phyloP scores from a whole-genome alignment of 352 stramenopile species.

The Phytophthora hybrid region DNA sequence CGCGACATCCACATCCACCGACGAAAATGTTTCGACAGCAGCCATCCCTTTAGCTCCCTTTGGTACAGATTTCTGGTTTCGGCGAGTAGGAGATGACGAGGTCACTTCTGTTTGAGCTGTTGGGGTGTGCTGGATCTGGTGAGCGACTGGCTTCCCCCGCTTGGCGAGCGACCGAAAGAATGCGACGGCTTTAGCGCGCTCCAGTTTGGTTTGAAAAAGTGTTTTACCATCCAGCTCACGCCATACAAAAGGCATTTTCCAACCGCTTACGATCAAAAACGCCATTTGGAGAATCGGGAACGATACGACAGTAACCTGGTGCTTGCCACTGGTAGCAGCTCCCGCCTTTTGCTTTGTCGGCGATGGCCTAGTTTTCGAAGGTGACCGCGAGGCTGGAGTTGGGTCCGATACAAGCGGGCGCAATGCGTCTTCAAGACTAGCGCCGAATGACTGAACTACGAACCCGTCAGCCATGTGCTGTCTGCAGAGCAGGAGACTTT shows the following conservation, averaged over 20 bases:
- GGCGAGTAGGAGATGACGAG: conserved; percentile 12
- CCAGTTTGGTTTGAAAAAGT: conserved; percentile 52
- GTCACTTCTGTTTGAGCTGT: background rate
- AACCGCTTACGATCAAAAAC: conserved; percentile 54
- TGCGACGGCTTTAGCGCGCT: conserved; percentile 60
- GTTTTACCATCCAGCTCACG: conserved; percentile 45
- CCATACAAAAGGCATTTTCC: conserved; percentile 50
- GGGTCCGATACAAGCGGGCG: conserved; percentile 26
- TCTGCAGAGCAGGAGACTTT: conserved; percentile 49
- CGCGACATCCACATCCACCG: conserved; percentile 65
- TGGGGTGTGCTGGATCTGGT: conserved; percentile 10
- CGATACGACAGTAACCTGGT: background rate
- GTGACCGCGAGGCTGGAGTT: conserved; percentile 11
- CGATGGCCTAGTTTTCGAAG: conserved; percentile 19
- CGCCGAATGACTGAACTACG: conserved; percentile 40
- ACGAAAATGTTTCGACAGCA: conserved; percentile 43
- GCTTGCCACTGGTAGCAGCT: conserved; percentile 11
- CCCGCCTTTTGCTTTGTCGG: conserved; percentile 23
- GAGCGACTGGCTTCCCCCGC: conserved; percentile 22
- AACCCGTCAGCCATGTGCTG: conserved; percentile 56
- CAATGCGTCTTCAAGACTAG: conserved; percentile 30
- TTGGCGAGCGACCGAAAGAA: conserved; percentile 60
- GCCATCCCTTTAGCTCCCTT: conserved; percentile 19
- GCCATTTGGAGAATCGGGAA: conserved; percentile 60
- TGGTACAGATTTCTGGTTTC: conserved; percentile 25